These are phyloP conservation scores for Lactarius trivialis DNA, from an alignment of 768 basidiomycete species.

Conservation along the genomic window DNA sequence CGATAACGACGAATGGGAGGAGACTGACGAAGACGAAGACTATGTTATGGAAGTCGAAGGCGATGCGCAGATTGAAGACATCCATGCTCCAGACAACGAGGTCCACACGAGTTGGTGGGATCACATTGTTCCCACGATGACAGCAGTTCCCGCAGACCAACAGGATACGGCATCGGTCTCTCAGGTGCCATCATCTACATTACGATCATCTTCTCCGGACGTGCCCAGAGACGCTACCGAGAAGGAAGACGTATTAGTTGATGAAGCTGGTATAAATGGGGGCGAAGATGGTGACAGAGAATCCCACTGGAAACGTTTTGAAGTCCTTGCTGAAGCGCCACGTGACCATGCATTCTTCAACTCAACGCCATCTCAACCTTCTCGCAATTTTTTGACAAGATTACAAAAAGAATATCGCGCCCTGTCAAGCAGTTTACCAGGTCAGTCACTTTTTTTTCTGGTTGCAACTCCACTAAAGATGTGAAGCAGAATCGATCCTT, in stretches of 20 bases:
- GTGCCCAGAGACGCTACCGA: slow-evolving; percentile 29
- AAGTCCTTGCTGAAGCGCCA: slow-evolving; percentile 68
- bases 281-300: slow-evolving; percentile 31
- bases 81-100: slow-evolving; percentile 2
- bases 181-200: slow-evolving; percentile 19
- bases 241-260: slow-evolving; percentile 27
- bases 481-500: slow-evolving; percentile 64
- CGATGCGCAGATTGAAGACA: slow-evolving; percentile 26
- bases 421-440: slow-evolving; percentile 73
- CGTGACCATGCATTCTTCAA: slow-evolving; percentile 76
- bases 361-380: slow-evolving; percentile 53
- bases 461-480: background rate
- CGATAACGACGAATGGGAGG: slow-evolving; percentile 31
- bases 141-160: slow-evolving; percentile 9
- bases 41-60: slow-evolving; percentile 36
- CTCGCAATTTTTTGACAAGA: slow-evolving; percentile 69
- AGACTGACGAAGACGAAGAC: slow-evolving; percentile 32
- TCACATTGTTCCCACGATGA: slow-evolving; percentile 13
- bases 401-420: slow-evolving; percentile 78
- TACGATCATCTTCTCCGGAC: slow-evolving; percentile 26
- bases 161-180: slow-evolving; percentile 19
- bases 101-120: slow-evolving; percentile 21
- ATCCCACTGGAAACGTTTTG: slow-evolving; percentile 75
- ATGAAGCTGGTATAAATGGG: slow-evolving; percentile 22
- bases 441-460: slow-evolving; percentile 35